phyloP scores from a whole-genome alignment of 2,329 filamentous ascomycete genomes.

The Corinectria fuckeliana region DNA sequence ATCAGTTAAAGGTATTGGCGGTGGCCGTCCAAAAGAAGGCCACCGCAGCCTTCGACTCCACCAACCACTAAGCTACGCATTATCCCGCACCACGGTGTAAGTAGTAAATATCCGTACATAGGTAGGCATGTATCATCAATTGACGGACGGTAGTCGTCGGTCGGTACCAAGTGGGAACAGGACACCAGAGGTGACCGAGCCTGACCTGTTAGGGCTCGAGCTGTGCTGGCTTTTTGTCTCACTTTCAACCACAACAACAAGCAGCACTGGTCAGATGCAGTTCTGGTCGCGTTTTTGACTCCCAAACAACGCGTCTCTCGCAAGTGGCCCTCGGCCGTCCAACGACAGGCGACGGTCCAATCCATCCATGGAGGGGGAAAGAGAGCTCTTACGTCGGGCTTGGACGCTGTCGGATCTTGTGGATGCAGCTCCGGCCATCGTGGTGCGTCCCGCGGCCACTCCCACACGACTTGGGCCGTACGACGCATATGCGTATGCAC shows the following conservation, averaged over 20 bases:
- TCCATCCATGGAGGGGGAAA: neutral
- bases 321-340: slow-evolving; percentile 10
- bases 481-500: slow-evolving; percentile 32
- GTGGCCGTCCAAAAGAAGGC: neutral
- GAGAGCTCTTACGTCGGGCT: neutral
- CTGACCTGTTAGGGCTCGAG: neutral
- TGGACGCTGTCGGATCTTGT: neutral
- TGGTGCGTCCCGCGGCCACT: slow-evolving; percentile 23
- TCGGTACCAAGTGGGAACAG: neutral
- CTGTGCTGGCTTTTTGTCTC: slow-evolving; percentile 29
- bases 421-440: slow-evolving; percentile 17
- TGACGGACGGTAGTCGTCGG: neutral
- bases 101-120: too few relatives aligned
- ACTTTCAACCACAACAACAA: slow-evolving; percentile 38
- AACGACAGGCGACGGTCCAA: slow-evolving; percentile 2
- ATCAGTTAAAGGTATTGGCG: too few relatives aligned
- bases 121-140: too few relatives aligned
- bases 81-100: neutral
- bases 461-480: slow-evolving; percentile 26
- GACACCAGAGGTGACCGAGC: neutral
- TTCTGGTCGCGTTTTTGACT: slow-evolving; percentile 28
- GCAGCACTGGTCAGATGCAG: slow-evolving; percentile 19
- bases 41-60: neutral
- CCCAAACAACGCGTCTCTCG: slow-evolving; percentile 20
- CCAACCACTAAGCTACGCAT: neutral